Conservation (phyloP, 305 asterid genomes). For the Fraxinus xanthoxyloides region DNA sequence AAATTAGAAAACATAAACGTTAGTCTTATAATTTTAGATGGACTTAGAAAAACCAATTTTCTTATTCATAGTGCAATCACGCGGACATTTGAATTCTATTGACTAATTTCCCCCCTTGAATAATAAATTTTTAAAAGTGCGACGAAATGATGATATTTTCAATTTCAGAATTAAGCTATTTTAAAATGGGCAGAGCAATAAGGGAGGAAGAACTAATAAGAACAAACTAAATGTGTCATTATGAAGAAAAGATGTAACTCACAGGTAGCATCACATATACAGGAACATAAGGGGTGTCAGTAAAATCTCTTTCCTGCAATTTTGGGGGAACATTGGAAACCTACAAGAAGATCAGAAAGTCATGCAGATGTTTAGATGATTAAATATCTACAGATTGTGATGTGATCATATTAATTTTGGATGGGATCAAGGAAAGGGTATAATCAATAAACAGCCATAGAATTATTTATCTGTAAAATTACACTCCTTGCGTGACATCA, state of each 20-base stretch:
- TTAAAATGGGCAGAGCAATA: not conserved
- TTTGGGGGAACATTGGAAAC: conserved; percentile 22
- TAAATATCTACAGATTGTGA: not conserved
- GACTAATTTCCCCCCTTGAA: not conserved
- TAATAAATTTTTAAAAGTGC: not conserved
- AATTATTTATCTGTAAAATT: conserved; percentile 5
- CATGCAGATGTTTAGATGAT: not conserved
- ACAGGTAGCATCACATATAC: conserved; percentile 71
- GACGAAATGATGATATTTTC: not conserved
- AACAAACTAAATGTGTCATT: not conserved
- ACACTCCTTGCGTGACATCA: conserved; percentile 1
- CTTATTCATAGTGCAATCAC: not conserved
- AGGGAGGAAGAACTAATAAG: not conserved
- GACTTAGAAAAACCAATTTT: not conserved
- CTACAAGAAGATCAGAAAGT: conserved; percentile 18
- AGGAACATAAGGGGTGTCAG: conserved; percentile 66
- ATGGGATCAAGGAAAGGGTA: not conserved
- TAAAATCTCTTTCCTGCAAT: conserved; percentile 55
- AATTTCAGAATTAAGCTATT: not conserved
- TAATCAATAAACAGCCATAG: not conserved
- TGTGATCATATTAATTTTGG: not conserved
- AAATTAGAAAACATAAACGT: not conserved
- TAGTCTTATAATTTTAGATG: not conserved
- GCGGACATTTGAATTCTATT: not conserved
- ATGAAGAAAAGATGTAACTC: conserved; percentile 35